Evolutionary conservation across 2,329 filamentous ascomycete species (phyloP), one percentile per base, ranked within the genome.

Genomic region (Diaporthe citri): DNA sequence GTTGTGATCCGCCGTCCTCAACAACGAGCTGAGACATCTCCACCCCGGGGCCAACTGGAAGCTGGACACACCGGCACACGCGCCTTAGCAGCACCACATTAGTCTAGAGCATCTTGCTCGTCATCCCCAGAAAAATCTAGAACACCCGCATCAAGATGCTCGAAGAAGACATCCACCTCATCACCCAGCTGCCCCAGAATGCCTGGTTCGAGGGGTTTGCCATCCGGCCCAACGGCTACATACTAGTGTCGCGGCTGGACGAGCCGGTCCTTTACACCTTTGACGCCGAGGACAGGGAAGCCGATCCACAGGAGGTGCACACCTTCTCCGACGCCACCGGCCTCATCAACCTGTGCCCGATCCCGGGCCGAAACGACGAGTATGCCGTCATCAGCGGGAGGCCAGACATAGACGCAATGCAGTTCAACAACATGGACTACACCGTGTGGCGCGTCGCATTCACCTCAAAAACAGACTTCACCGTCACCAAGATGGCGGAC

Each of bases 191-290:
- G 17, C 71, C 71, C 12, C 71, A 72, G 57, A 72, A 60, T 55
- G 71, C 57, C 36, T 72, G 71, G 71, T 72, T 72, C 48, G 71
- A 72, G 34, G 71, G 71, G 10, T 72, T 72, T 31, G 57, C 71
- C 10, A 36, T 72, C 36, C 57, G 71, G 25, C 57, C 71, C 25
- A 72, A 72, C 22, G 71, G 71, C 31, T 43, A 56, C 36, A 52
- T 72, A 31, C 51, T 72, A 43, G 71, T 72, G 13, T 72, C 71
- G 9, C 71, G 71, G 48, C 57, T 72, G 28, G 71, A 72, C 46
- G 71, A 72, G 39, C 71, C 71, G n/a, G 36, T 56, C 36, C 34
- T 72, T 13, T 72, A 72, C 71, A 72, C 71, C 20, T 72, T 72
- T 12, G 57, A 72, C 17, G 46, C 71, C 36, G 57, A 72, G 39